Evolutionary conservation across 257 asterid genomes (phyloP).

Genomic region (Solanum medicagineum): DNA sequence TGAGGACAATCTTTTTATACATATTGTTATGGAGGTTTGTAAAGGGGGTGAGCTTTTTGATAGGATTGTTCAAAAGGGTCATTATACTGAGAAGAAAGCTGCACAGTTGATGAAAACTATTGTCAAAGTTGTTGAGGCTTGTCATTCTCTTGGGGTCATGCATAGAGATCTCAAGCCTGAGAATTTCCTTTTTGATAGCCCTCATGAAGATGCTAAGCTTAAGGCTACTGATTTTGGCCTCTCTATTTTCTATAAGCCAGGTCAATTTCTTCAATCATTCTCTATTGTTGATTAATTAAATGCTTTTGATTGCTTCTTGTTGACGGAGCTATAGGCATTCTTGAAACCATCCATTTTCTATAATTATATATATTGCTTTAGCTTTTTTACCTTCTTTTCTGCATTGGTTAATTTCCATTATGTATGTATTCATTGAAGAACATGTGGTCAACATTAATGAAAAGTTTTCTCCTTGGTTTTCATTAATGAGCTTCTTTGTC

Average conservation of each 20-base stretch:
- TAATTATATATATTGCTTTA: background rate
- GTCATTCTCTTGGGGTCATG: constrained; percentile 18
- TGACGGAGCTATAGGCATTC: background rate
- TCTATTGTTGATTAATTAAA: background rate
- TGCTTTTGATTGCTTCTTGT: background rate
- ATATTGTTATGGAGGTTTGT: constrained; percentile 18
- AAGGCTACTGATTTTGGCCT: constrained; percentile 13
- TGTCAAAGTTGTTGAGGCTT: constrained; percentile 10
- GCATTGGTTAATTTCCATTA: background rate
- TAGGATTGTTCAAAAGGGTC: constrained; percentile 14
- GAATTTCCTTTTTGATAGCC: constrained; percentile 11
- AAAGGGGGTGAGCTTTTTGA: constrained; percentile 18
- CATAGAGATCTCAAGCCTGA: constrained; percentile 14
- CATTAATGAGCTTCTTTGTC: background rate
- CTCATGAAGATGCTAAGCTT: constrained; percentile 10
- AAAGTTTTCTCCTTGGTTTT: background rate
- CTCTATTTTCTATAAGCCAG: constrained; percentile 11
- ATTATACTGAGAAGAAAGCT: constrained; percentile 12
- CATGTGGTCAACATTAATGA: background rate
- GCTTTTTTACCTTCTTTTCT: background rate
- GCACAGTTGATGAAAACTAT: constrained; percentile 9
- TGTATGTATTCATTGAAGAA: background rate
- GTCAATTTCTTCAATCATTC: background rate
- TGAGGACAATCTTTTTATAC: constrained; percentile 10
- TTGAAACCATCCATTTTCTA: background rate